Conservation (phyloP, 768 basidiomycete genomes). For the Amanita phalloides region DNA sequence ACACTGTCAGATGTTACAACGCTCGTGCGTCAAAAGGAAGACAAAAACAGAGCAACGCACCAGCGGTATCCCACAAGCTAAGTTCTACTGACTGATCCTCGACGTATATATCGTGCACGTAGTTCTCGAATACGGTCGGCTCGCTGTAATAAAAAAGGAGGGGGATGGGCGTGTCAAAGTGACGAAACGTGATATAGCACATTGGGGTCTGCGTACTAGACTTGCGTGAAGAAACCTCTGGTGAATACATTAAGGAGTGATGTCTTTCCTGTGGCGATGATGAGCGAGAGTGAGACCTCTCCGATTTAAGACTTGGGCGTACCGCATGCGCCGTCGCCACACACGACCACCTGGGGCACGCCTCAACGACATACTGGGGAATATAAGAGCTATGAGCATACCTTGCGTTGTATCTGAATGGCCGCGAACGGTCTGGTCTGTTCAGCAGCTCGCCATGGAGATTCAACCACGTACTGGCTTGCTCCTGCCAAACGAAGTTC, state of each 20-base stretch:
- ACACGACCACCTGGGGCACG: slow-evolving; percentile 57
- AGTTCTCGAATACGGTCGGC: slow-evolving; percentile 96
- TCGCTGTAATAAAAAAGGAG: slow-evolving; percentile 35
- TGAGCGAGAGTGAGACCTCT: slow-evolving; percentile 3
- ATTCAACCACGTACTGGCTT: slow-evolving; percentile 32
- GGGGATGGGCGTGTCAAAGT: neutral
- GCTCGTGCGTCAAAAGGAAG: slow-evolving; percentile 13
- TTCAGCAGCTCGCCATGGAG: neutral
- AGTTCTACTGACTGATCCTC: slow-evolving; percentile 87
- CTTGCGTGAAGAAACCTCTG: slow-evolving; percentile 87
- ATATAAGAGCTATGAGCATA: slow-evolving; percentile 9
- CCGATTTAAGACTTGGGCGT: slow-evolving; percentile 15
- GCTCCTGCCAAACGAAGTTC: slow-evolving; percentile 43
- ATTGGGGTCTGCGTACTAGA: slow-evolving; percentile 51
- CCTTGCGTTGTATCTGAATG: slow-evolving; percentile 37
- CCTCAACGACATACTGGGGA: slow-evolving; percentile 6
- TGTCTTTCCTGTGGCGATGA: slow-evolving; percentile 52
- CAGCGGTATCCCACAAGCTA: slow-evolving; percentile 96
- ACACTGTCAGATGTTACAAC: slow-evolving; percentile 17
- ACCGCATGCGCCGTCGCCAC: slow-evolving; percentile 96
- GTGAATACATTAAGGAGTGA: slow-evolving; percentile 84
- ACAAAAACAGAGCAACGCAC: slow-evolving; percentile 29
- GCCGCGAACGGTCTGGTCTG: neutral
- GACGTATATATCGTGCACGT: slow-evolving; percentile 80
- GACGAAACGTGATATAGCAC: neutral